Evolutionary conservation across 495 filamentous ascomycete genomes (phyloP).

Genomic region (Daldinia bambusicola): DNA sequence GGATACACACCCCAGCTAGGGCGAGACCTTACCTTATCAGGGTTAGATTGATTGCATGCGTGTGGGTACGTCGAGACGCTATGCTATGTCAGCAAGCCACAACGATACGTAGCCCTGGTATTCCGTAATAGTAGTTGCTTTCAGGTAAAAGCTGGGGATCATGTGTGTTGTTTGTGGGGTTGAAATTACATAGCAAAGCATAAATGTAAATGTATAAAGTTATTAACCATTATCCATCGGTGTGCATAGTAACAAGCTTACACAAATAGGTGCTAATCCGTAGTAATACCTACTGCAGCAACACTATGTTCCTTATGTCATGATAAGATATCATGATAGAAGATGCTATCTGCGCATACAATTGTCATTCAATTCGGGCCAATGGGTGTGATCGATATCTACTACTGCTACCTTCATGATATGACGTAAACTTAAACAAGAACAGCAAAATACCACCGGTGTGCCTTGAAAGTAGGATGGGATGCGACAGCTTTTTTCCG

Average conservation of each 20-base stretch:
- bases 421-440: neutral
- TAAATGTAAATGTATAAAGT: too few relatives aligned
- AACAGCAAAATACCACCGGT: neutral
- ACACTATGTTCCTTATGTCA: neutral
- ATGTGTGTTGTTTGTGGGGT: slow-evolving; percentile 11
- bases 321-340: neutral
- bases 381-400: neutral
- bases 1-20: slow-evolving; percentile 8
- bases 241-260: too few relatives aligned
- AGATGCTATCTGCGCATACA: neutral
- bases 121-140: too few relatives aligned
- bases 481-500: slow-evolving; percentile 23
- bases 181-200: too few relatives aligned
- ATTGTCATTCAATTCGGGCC: neutral
- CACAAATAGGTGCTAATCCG: too few relatives aligned
- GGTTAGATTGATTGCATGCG: slow-evolving; percentile 17
- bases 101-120: neutral
- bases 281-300: neutral
- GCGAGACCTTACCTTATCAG: slow-evolving; percentile 14
- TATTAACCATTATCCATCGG: too few relatives aligned
- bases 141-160: too few relatives aligned
- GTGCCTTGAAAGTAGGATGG: neutral
- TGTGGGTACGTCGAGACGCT: neutral
- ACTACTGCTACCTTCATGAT: neutral
- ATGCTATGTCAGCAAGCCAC: slow-evolving; percentile 15